Percentiles rank a stretch among this genome's conserved stretches.
Conservation (phyloP, 2,329 filamentous ascomycete genomes). For the Apiospora arundinis region DNA sequence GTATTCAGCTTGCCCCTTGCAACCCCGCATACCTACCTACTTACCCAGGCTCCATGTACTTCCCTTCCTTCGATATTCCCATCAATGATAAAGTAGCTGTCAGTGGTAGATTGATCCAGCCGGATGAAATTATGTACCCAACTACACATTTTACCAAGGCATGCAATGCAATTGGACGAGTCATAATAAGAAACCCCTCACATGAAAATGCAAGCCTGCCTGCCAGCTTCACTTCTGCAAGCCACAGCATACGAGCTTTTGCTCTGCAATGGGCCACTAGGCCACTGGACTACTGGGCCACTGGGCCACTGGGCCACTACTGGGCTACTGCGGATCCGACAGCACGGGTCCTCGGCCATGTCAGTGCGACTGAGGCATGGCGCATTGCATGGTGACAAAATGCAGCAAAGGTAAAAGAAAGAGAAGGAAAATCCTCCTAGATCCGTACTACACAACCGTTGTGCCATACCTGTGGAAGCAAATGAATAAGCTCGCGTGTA, state of each 20-base stretch:
- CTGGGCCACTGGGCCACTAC: too few species aligned
- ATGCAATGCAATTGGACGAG: not conserved
- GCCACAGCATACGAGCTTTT: not conserved
- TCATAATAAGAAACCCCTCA: not conserved
- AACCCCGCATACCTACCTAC: not conserved
- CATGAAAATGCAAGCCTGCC: not conserved
- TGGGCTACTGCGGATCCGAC: not conserved
- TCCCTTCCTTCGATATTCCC: not conserved
- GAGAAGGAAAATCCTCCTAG: not conserved
- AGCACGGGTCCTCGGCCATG: slow-evolving; percentile 15
- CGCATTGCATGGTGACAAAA: not conserved
- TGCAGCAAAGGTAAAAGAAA: not conserved
- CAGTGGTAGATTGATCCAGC: not conserved
- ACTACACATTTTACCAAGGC: not conserved
- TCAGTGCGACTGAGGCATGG: not conserved
- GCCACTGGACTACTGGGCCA: too few species aligned
- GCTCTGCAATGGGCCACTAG: too few species aligned
- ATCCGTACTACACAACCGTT: not conserved
- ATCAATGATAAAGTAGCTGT: not conserved
- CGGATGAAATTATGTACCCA: not conserved
- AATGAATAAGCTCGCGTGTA: not conserved
- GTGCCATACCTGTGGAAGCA: not conserved
- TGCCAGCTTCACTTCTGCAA: not conserved
- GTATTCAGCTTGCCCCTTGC: not conserved
- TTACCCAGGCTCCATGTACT: not conserved